A percentile compares a stretch with the other conserved stretches of the same genome.
phyloP scores from a whole-genome alignment of 2,329 filamentous ascomycete species.

The Ascochyta clinopodiicola region DNA sequence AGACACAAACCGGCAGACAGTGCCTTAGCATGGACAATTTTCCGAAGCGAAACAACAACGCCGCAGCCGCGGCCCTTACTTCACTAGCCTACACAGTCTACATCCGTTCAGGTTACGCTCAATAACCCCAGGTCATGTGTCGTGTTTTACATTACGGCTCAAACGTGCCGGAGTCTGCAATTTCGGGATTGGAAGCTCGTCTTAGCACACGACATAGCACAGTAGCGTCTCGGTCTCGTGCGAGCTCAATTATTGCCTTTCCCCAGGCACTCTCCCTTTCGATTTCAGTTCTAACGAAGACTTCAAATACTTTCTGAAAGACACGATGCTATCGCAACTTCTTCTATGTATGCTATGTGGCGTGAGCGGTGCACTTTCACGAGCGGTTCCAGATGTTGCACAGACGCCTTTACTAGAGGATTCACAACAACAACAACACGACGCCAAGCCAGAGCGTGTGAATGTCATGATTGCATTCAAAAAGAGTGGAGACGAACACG shows the following conservation, averaged over 20 bases:
- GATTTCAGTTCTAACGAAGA: neutral
- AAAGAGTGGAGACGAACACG: constrained; percentile 8
- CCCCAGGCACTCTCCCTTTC: too few species aligned
- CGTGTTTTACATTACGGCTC: constrained; percentile 1
- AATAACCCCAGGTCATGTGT: constrained; percentile 3
- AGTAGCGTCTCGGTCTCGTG: constrained; percentile 1
- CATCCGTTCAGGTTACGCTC: constrained; percentile 4
- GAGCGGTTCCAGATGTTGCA: neutral
- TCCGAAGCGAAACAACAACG: constrained; percentile 14
- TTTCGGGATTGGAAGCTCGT: neutral
- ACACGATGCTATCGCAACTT: neutral
- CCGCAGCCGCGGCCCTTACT: constrained; percentile 3
- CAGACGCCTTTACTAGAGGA: neutral
- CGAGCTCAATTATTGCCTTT: too few species aligned
- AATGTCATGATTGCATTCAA: constrained; percentile 3
- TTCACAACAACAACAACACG: neutral
- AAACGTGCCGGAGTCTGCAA: neutral
- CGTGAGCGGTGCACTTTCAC: neutral
- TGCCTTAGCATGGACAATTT: neutral
- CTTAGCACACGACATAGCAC: constrained; percentile 8
- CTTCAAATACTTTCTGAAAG: neutral
- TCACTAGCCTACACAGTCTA: constrained; percentile 8
- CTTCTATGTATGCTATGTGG: neutral
- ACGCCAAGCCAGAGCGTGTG: neutral
- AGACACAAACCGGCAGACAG: neutral